Conservation (phyloP, 768 basidiomycete species). For the Kwoniella sp. region DNA sequence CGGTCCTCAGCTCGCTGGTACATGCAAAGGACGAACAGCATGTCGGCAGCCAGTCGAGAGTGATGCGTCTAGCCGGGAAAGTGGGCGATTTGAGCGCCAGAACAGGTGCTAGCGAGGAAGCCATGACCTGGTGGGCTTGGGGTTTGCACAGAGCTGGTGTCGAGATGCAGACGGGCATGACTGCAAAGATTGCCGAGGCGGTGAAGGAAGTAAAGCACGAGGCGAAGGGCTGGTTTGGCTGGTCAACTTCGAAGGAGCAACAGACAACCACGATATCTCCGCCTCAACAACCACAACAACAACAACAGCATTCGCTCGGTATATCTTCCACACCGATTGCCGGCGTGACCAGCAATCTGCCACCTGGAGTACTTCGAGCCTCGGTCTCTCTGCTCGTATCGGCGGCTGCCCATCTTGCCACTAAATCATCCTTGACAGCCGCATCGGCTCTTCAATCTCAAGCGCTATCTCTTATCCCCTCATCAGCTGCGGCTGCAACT, state of each 20-base stretch:
- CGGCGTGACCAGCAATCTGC: not conserved
- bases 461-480: conserved; percentile 31
- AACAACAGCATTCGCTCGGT: too few species aligned
- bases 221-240: conserved; percentile 29
- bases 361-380: conserved; percentile 43
- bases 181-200: not conserved
- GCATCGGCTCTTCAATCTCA: conserved; percentile 37
- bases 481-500: conserved; percentile 7
- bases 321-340: conserved; percentile 1
- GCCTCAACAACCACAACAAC: conserved; percentile 1
- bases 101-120: conserved; percentile 35
- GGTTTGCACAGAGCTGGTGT: conserved; percentile 41
- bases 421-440: conserved; percentile 19
- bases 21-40: conserved; percentile 11
- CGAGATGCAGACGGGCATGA: not conserved
- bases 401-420: conserved; percentile 41
- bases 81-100: conserved; percentile 45
- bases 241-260: conserved; percentile 10
- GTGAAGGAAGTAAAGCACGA: conserved; percentile 17
- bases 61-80: conserved; percentile 44
- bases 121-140: conserved; percentile 48
- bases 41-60: conserved; percentile 24
- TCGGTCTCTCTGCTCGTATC: conserved; percentile 47
- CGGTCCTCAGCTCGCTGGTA: conserved; percentile 31
- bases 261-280: conserved; percentile 2